Evolutionary conservation across 2,329 filamentous ascomycete species (phyloP).

Genomic region (Curvularia lunata): DNA sequence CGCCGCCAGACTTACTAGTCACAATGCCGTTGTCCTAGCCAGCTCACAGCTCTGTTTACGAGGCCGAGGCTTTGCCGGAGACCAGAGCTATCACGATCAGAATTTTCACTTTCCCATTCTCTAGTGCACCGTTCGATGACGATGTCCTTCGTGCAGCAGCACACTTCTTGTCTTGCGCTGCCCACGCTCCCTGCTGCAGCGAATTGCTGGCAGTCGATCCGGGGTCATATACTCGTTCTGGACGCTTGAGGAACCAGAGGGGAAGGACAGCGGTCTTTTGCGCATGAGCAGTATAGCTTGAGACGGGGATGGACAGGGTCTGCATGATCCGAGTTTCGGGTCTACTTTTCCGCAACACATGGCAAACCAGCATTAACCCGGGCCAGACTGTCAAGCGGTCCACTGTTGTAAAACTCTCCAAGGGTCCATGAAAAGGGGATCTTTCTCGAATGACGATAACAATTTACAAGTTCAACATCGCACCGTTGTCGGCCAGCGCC

Average conservation of each 20-base stretch:
- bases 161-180: background rate
- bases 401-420: background rate
- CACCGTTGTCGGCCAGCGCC: background rate
- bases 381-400: background rate
- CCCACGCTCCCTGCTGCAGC: background rate
- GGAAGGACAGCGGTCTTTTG: conserved; percentile 2
- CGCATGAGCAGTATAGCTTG: conserved; percentile 8
- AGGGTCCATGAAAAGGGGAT: background rate
- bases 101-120: background rate
- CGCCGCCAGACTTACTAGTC: background rate
- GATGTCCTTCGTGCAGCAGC: background rate
- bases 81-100: background rate
- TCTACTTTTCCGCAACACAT: conserved; percentile 1
- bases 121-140: background rate
- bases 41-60: background rate
- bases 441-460: background rate
- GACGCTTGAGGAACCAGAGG: conserved; percentile 6
- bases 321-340: conserved; percentile 2
- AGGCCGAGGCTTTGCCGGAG: background rate
- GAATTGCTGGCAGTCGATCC: conserved; percentile 1
- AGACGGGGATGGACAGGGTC: conserved; percentile 6
- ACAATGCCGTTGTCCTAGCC: background rate
- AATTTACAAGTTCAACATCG: background rate
- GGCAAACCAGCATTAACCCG: background rate
- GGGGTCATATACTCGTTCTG: background rate